These are phyloP conservation scores for Poronia punctata DNA, from an alignment of 495 filamentous ascomycete species.

Conservation along the genomic window DNA sequence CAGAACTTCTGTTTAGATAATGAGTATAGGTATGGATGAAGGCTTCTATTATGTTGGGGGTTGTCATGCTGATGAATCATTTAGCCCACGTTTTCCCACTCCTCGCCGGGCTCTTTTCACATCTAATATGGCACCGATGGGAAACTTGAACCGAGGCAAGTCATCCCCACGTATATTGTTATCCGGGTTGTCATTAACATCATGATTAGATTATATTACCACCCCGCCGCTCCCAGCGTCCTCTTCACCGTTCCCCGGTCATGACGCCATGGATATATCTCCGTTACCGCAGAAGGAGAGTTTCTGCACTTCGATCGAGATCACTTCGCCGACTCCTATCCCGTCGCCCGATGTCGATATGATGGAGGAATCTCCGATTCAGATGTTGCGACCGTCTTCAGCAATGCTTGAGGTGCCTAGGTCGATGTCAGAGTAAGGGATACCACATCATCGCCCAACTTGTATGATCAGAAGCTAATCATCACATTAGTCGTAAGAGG, in stretches of 20 bases:
- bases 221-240: conserved; percentile 80
- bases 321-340: conserved; percentile 60
- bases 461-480: conserved; percentile 8
- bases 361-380: conserved; percentile 43
- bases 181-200: conserved; percentile 2
- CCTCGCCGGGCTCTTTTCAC: conserved; percentile 92
- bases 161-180: conserved; percentile 3
- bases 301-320: conserved; percentile 54
- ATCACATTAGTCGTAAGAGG: conserved; percentile 45
- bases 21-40: conserved; percentile 66
- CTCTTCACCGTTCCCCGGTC: conserved; percentile 62
- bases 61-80: conserved; percentile 21
- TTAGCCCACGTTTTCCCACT: conserved; percentile 83
- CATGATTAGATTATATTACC: conserved; percentile 61
- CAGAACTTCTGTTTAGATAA: conserved; percentile 86
- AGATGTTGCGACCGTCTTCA: conserved; percentile 40
- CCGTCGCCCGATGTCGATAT: conserved; percentile 36
- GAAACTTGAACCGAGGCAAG: conserved; percentile 45
- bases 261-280: conserved; percentile 89
- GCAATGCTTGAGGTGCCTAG: conserved; percentile 41
- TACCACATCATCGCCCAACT: conserved; percentile 1
- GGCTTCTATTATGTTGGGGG: conserved; percentile 7
- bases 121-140: conserved; percentile 62
- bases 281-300: conserved; percentile 85
- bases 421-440: conserved; percentile 42